phyloP scores from a whole-genome alignment of 495 filamentous ascomycete genomes.

The Penicillium ucsense region DNA sequence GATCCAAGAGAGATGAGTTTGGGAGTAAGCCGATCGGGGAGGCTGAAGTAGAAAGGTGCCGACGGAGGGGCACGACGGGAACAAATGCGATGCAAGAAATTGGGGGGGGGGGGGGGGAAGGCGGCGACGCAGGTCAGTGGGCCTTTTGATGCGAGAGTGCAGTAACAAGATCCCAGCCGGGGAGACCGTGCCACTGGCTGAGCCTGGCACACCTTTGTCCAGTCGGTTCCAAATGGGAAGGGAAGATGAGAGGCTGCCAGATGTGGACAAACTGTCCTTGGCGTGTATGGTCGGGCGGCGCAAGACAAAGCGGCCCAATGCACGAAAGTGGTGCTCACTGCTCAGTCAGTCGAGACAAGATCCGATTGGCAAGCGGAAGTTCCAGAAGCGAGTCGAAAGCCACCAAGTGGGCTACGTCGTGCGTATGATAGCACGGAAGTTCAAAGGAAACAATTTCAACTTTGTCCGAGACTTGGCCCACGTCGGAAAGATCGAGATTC shows the following conservation, averaged over 20 bases:
- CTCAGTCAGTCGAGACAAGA: background rate
- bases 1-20: background rate
- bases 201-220: too few species aligned
- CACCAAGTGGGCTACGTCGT: background rate
- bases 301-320: too few species aligned
- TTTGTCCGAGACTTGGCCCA: background rate
- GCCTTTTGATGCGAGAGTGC: conserved; percentile 3
- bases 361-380: conserved; percentile 13
- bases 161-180: background rate
- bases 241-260: too few species aligned
- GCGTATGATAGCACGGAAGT: background rate
- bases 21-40: conserved; percentile 3
- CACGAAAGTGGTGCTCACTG: too few species aligned
- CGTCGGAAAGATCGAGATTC: background rate
- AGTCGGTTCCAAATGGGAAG: too few species aligned
- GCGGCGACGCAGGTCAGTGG: conserved; percentile 15
- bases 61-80: background rate
- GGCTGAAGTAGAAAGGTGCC: conserved; percentile 1
- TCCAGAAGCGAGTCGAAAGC: conserved; percentile 14
- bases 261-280: too few species aligned
- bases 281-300: too few species aligned
- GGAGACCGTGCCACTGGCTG: conserved; percentile 1
- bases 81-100: conserved; percentile 9
- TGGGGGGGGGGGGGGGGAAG: conserved; percentile 9
- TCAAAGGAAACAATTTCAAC: too few species aligned